Evolutionary conservation across 495 filamentous ascomycete genomes (phyloP).

Genomic region (Sphaerosporella brunnea): DNA sequence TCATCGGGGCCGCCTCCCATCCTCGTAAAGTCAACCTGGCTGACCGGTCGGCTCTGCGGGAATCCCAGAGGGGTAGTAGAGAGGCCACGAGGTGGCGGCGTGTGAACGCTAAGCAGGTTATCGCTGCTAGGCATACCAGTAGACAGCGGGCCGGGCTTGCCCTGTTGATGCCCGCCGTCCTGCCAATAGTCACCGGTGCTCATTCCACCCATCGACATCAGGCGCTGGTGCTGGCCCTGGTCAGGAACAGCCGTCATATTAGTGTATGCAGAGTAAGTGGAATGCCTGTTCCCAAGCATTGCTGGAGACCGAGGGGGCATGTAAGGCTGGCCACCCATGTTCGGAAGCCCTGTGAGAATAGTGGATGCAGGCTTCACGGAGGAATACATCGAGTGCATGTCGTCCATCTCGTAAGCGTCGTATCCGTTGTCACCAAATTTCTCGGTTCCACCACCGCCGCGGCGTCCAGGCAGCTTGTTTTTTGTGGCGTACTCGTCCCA

Average conservation of each 20-base stretch:
- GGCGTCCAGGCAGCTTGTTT: slow-evolving; percentile 82
- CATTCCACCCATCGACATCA: slow-evolving; percentile 46
- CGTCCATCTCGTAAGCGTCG: slow-evolving; percentile 76
- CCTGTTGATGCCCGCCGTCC: slow-evolving; percentile 29
- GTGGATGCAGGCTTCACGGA: slow-evolving; percentile 85
- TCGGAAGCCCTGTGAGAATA: slow-evolving; percentile 71
- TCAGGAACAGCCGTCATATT: slow-evolving; percentile 33
- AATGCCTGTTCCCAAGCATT: slow-evolving; percentile 42
- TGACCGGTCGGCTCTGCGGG: slow-evolving; percentile 39
- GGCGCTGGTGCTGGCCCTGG: slow-evolving; percentile 30
- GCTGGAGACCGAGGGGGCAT: slow-evolving; percentile 68
- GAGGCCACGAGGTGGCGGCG: slow-evolving; percentile 30
- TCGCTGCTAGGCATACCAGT: slow-evolving; percentile 41
- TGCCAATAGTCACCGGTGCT: slow-evolving; percentile 35
- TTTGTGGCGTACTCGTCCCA: slow-evolving; percentile 95
- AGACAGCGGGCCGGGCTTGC: slow-evolving; percentile 31
- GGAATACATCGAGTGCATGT: slow-evolving; percentile 91
- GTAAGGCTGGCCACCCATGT: slow-evolving; percentile 42
- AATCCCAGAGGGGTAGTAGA: slow-evolving; percentile 38
- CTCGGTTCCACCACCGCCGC: slow-evolving; percentile 47
- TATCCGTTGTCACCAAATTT: slow-evolving; percentile 38
- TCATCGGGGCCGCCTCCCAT: slow-evolving; percentile 49
- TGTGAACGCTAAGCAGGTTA: slow-evolving; percentile 37
- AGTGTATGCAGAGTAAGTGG: slow-evolving; percentile 38
- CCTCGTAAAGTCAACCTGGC: slow-evolving; percentile 62